A percentile compares a stretch with the other conserved stretches of the same genome.
These are phyloP conservation scores for Porphyrellus cyaneotinctus DNA, from an alignment of 768 basidiomycete species.

Conservation along the genomic window DNA sequence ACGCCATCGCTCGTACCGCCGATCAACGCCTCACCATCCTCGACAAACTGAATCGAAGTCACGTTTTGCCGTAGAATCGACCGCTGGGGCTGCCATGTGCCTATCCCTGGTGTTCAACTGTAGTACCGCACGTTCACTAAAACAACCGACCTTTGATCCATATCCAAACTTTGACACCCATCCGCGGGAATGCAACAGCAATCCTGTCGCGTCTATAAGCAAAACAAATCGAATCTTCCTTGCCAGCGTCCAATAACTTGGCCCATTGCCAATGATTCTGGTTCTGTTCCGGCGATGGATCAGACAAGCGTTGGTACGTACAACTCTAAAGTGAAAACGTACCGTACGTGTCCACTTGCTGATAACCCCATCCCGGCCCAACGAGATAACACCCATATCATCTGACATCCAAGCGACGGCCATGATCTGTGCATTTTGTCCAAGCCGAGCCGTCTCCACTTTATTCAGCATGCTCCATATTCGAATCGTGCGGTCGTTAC, in stretches of 20 bases:
- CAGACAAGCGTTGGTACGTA: background rate
- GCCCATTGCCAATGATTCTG: conserved; percentile 54
- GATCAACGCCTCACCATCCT: conserved; percentile 58
- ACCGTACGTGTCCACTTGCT: conserved; percentile 58
- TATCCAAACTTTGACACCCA: conserved; percentile 63
- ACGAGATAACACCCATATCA: conserved; percentile 52
- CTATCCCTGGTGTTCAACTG: conserved; percentile 30
- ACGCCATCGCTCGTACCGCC: conserved; percentile 71
- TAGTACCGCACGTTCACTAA: background rate
- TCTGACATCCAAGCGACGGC: conserved; percentile 58
- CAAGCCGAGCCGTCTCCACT: conserved; percentile 53
- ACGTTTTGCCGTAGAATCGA: conserved; percentile 63
- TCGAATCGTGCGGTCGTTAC: conserved; percentile 59
- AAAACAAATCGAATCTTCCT: conserved; percentile 46
- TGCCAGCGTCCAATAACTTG: conserved; percentile 49
- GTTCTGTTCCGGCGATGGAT: conserved; percentile 28
- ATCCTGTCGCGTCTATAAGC: conserved; percentile 55
- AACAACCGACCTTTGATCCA: conserved; percentile 47
- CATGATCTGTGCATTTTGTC: conserved; percentile 47
- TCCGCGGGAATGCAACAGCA: conserved; percentile 56
- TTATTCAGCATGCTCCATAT: conserved; percentile 52
- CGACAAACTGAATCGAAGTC: conserved; percentile 58
- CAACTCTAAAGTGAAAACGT: conserved; percentile 18
- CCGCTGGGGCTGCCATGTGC: conserved; percentile 60
- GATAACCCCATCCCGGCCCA: conserved; percentile 54